These are phyloP conservation scores for Nemania sp. DNA, from an alignment of 2,329 filamentous ascomycete species.

Conservation along the genomic window DNA sequence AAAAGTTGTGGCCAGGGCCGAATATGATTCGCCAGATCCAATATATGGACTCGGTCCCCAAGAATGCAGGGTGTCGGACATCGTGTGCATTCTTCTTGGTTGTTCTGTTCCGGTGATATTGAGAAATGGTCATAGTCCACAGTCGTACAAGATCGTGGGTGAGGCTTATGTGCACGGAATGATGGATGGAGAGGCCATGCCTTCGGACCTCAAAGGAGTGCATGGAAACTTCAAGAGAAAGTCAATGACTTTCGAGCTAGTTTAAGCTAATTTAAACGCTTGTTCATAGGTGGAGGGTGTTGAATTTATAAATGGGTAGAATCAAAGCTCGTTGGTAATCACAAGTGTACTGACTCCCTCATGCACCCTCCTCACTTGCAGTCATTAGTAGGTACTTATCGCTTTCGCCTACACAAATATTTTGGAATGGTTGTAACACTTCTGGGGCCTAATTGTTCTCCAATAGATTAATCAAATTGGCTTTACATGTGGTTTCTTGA, in stretches of 20 bases:
- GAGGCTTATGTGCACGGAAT: slow-evolving; percentile 19
- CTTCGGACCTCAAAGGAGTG: neutral
- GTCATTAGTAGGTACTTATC: no score
- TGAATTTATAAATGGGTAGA: no score
- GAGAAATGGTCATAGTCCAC: neutral
- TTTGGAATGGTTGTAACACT: no score
- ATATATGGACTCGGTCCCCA: slow-evolving; percentile 15
- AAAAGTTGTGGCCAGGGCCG: neutral
- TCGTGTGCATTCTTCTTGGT: slow-evolving; percentile 12
- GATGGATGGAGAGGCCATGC: slow-evolving; percentile 17
- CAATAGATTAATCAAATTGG: no score
- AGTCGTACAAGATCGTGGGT: slow-evolving; percentile 1
- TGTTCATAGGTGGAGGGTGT: no score
- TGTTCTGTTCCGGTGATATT: slow-evolving; percentile 14
- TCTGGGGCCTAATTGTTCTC: no score
- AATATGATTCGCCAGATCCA: slow-evolving; percentile 4
- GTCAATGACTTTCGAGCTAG: neutral
- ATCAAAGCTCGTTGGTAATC: no score
- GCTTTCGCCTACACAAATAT: no score
- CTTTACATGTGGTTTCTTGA: no score
- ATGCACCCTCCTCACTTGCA: no score
- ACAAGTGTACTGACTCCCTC: no score
- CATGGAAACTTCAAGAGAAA: no score
- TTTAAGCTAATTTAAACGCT: neutral
- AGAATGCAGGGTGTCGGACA: slow-evolving; percentile 12